These are phyloP conservation scores for Plectosphaerella plurivora DNA, from an alignment of 2,329 filamentous ascomycete genomes.

Conservation along the genomic window DNA sequence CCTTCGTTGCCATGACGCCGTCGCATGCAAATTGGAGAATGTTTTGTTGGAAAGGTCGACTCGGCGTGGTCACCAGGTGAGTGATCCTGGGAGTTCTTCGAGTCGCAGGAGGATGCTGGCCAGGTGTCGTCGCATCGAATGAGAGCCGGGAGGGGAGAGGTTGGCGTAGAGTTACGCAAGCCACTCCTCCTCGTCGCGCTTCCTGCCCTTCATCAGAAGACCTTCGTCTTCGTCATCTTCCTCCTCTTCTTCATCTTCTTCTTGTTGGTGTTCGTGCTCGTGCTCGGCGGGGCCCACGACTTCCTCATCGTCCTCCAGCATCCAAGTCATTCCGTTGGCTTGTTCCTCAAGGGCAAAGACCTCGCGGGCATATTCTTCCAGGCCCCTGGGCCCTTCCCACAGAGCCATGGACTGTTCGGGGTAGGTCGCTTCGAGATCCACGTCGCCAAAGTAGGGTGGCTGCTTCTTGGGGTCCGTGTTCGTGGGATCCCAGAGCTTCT, in stretches of 20 bases:
- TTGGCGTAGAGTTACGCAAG: slow-evolving; percentile 35
- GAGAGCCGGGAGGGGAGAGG: neutral
- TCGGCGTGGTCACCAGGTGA: no score
- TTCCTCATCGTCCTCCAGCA: slow-evolving; percentile 57
- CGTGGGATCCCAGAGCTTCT: slow-evolving; percentile 51
- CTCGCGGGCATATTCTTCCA: slow-evolving; percentile 93
- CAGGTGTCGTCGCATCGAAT: no score
- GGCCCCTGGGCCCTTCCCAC: slow-evolving; percentile 85
- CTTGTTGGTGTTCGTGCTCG: slow-evolving; percentile 30
- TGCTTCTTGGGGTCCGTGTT: slow-evolving; percentile 50
- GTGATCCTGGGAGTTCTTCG: no score
- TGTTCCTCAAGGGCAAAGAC: slow-evolving; percentile 94
- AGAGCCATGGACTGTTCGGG: slow-evolving; percentile 73
- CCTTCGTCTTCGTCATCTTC: slow-evolving; percentile 55
- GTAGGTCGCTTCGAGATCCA: slow-evolving; percentile 55
- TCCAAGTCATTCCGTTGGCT: slow-evolving; percentile 91
- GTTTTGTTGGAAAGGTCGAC: neutral
- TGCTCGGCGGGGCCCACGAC: slow-evolving; percentile 27
- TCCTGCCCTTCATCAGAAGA: slow-evolving; percentile 51
- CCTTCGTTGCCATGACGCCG: slow-evolving; percentile 1
- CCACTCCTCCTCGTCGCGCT: slow-evolving; percentile 57
- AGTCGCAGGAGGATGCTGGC: no score
- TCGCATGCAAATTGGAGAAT: neutral
- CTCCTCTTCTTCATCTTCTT: slow-evolving; percentile 34
- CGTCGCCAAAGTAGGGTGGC: slow-evolving; percentile 60